These are phyloP conservation scores for Claviceps humidiphila DNA, from an alignment of 2,329 filamentous ascomycete species.

Conservation along the genomic window DNA sequence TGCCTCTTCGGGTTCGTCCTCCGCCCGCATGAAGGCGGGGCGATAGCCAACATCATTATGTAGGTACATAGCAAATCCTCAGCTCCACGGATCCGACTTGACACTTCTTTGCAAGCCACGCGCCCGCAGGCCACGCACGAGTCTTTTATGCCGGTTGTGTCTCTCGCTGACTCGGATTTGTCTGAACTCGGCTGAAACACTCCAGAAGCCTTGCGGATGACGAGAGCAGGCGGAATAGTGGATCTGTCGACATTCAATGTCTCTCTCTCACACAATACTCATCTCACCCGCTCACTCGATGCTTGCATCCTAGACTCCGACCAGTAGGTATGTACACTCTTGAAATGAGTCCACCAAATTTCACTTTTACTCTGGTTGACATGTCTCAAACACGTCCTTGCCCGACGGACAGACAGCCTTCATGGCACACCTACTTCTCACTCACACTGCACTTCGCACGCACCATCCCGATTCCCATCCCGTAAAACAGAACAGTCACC, in stretches of 20 bases:
- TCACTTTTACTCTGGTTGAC: not conserved
- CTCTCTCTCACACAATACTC: conserved; percentile 4
- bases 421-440: not conserved
- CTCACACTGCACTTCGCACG: not conserved
- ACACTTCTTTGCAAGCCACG: not conserved
- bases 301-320: not conserved
- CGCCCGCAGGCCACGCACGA: not conserved
- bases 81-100: not conserved
- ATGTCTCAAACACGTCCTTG: conserved; percentile 1
- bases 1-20: not conserved
- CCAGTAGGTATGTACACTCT: not conserved
- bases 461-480: not conserved
- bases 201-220: not conserved
- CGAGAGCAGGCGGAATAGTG: not conserved
- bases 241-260: conserved; percentile 4
- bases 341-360: not conserved
- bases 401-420: not conserved
- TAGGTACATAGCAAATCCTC: not conserved
- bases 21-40: not conserved
- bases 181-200: not conserved
- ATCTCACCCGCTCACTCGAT: conserved; percentile 2
- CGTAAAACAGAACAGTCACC: not conserved
- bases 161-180: conserved; percentile 3
- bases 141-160: conserved; percentile 2
- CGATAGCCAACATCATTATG: not conserved